phyloP scores from a whole-genome alignment of 177 flowering plant genomes.

The Tripterygium wilfordii region DNA sequence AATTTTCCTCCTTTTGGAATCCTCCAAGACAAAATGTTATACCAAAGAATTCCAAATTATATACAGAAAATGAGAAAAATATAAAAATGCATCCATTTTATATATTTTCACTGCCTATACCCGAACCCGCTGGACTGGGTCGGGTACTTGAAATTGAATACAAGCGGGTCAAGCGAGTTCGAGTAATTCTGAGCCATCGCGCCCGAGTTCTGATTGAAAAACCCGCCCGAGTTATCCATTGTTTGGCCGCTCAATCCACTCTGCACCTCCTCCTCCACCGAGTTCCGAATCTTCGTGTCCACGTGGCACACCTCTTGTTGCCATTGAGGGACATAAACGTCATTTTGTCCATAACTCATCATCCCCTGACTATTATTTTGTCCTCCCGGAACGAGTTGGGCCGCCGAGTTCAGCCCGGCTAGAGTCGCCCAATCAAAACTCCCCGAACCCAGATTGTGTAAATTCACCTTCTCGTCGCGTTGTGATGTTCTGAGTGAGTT shows the following conservation, averaged over 20 bases:
- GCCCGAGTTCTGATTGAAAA: slow-evolving; percentile 21
- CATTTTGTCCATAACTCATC: slow-evolving; percentile 6
- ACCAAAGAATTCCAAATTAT: slow-evolving; percentile 30
- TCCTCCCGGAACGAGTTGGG: slow-evolving; percentile 17
- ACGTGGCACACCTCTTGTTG: slow-evolving; percentile 15
- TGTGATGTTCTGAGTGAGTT: slow-evolving; percentile 30
- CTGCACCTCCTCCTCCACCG: slow-evolving; percentile 53
- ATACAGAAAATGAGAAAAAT: slow-evolving; percentile 21
- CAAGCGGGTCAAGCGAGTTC: slow-evolving; percentile 34
- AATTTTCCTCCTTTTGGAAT: slow-evolving; percentile 1
- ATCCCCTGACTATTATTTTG: slow-evolving; percentile 10
- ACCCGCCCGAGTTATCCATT: slow-evolving; percentile 17
- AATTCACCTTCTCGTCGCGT: slow-evolving; percentile 23
- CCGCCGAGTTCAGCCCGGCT: slow-evolving; percentile 23
- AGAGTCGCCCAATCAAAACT: slow-evolving; percentile 50
- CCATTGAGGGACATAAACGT: slow-evolving; percentile 17
- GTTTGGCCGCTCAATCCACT: slow-evolving; percentile 33
- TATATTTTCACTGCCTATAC: slow-evolving; percentile 25
- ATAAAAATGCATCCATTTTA: neutral
- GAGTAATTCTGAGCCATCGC: slow-evolving; percentile 16
- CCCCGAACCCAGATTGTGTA: slow-evolving; percentile 32
- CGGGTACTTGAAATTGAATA: slow-evolving; percentile 29
- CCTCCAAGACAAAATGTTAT: slow-evolving; percentile 9
- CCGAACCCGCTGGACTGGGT: slow-evolving; percentile 23
- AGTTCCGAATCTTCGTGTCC: slow-evolving; percentile 14